Base-by-base conservation (phyloP, 2,329 filamentous ascomycete genomes). In the Alternaria hordeiaustralica region DNA sequence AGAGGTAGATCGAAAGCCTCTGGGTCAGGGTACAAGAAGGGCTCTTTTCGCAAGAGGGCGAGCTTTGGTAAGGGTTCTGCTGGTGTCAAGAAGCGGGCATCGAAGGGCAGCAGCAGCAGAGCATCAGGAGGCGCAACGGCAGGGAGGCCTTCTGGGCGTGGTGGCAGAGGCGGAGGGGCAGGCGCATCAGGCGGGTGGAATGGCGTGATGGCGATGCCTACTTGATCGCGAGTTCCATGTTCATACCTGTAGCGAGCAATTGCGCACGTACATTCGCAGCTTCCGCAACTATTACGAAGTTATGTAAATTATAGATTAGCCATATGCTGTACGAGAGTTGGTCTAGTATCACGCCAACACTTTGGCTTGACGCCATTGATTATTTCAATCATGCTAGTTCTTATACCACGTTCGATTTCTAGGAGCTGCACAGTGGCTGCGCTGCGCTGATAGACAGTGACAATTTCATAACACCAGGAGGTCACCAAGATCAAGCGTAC, bases 191-290 rank as follows among this genome's bases (percentile, higher is more conserved):
- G 54, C 44, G 62, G 30, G 56, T 72, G 70, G 71, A 54, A 65
- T 15, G 46, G 51, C 12, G 71, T 77, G 33, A 71, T 74, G 65
- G 69, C 70, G 23, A 77, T 77, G 75, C 75, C 75, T 21, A 76
- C 74, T 11, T 75, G 57, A 70, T 23, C n/a, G 30, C 36, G 18
- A 33, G 9, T 11, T 47, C 13, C 44, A 23, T 47, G 44, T 47
- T 41, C 36, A 41, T n/a, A 18, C n/a, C n/a, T 41, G 8, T 41
- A n/a, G 36, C 12, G 13, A 28, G 18, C 49, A 21, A 53, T 15
- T 21, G 49, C 20, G 33, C n/a, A 4, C n/a, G n/a, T 55, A 55
- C 36, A 15, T 44, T 28, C 20, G 49, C 28, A 13, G 21, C 11
- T 28, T 33, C 18, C 53, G 15, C 7, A 43, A 28, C 11, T 25